phyloP scores from a whole-genome alignment of 108 stramenopile genomes.

The Skeletonema grethae region DNA sequence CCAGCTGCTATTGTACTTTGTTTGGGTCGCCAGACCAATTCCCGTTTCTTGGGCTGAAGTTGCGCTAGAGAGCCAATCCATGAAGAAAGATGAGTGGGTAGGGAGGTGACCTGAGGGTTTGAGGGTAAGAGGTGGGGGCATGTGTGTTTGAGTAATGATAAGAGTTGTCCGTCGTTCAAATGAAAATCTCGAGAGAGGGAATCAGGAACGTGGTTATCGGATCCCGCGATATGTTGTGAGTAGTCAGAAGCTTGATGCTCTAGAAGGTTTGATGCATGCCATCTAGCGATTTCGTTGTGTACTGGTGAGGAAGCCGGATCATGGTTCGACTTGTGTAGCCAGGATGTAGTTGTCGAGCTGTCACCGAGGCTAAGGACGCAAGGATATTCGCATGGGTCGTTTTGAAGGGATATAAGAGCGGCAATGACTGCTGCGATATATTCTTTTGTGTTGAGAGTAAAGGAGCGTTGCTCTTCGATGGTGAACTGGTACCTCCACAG shows the following conservation, averaged over 20 bases:
- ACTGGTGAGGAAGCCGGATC: not conserved
- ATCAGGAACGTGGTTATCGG: too few relatives aligned
- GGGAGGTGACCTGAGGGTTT: not conserved
- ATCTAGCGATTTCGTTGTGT: conserved; percentile 11
- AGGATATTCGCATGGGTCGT: not conserved
- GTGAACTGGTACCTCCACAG: conserved; percentile 22
- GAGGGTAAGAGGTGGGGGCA: not conserved
- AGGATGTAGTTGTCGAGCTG: conserved; percentile 11
- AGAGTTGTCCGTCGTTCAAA: not conserved
- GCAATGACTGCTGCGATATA: conserved; percentile 2
- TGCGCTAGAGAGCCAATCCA: not conserved
- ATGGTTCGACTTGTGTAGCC: conserved; percentile 23
- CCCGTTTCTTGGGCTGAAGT: not conserved
- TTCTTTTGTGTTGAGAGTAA: conserved; percentile 16
- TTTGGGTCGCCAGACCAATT: not conserved
- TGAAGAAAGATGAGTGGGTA: not conserved
- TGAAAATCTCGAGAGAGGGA: conserved; percentile 13
- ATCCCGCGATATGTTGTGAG: conserved; percentile 19
- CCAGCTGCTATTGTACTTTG: too few relatives aligned
- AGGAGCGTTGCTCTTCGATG: not conserved
- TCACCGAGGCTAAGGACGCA: conserved; percentile 11
- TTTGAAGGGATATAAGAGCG: not conserved
- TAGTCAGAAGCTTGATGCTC: conserved; percentile 6
- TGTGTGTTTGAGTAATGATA: not conserved
- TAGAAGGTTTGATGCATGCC: conserved; percentile 1